These are phyloP conservation scores for Rhizopogon rudus DNA, from an alignment of 768 basidiomycete genomes.

Conservation along the genomic window DNA sequence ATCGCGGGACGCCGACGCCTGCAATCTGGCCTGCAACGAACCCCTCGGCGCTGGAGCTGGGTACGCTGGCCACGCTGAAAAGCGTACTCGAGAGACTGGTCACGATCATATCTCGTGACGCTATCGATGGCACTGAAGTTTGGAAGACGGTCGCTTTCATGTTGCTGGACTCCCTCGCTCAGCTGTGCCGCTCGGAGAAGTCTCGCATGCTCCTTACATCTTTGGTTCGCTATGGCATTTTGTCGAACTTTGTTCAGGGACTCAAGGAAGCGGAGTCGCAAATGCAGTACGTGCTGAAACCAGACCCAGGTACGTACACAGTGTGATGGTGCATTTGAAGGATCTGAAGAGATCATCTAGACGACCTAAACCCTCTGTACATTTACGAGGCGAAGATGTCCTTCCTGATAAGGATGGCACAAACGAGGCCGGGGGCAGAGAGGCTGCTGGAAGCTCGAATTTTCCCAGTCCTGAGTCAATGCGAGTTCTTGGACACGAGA, in stretches of 20 bases:
- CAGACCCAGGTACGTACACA: constrained; percentile 74
- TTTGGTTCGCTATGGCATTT: constrained; percentile 68
- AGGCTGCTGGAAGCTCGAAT: constrained; percentile 74
- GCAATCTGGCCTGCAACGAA: not conserved
- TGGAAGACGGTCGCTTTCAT: constrained; percentile 97
- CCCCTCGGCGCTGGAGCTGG: constrained; percentile 47
- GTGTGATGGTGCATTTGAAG: constrained; percentile 3
- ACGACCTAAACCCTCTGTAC: constrained; percentile 86
- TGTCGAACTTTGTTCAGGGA: constrained; percentile 77
- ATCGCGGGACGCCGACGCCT: constrained; percentile 14
- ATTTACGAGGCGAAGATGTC: constrained; percentile 96
- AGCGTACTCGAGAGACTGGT: constrained; percentile 68
- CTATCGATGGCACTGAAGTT: constrained; percentile 91
- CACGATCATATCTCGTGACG: constrained; percentile 76
- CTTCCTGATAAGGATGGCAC: constrained; percentile 77
- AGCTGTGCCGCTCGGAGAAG: constrained; percentile 66
- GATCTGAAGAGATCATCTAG: constrained; percentile 34
- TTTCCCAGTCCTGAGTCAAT: constrained; percentile 69
- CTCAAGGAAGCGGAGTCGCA: constrained; percentile 78
- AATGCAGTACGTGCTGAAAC: constrained; percentile 72
- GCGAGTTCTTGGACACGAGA: constrained; percentile 82
- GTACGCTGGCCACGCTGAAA: constrained; percentile 65
- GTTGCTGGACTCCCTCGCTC: constrained; percentile 75
- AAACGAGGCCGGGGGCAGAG: constrained; percentile 81
- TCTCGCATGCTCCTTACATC: constrained; percentile 55